A percentile compares a stretch with the other conserved stretches of the same genome.
Evolutionary conservation across 306 rosid species (phyloP).

Genomic region (Inga oerstediana): DNA sequence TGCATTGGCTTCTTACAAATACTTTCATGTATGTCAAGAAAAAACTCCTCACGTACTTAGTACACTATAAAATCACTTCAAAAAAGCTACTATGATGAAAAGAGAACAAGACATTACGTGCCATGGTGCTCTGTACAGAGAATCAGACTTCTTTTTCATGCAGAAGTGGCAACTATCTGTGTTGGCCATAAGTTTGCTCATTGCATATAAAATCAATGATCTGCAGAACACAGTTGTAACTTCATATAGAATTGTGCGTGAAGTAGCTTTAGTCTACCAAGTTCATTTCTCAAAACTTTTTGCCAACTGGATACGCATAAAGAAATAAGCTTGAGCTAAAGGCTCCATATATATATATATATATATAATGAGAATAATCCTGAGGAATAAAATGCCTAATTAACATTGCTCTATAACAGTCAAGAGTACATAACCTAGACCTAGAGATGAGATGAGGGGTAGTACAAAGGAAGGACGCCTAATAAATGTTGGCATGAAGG

Average conservation of each 20-base stretch:
- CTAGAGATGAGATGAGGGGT: not conserved
- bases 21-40: too few species aligned
- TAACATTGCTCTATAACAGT: not conserved
- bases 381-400: not conserved
- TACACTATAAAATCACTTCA: too few species aligned
- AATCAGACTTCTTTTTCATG: not conserved
- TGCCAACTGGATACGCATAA: constrained; percentile 10
- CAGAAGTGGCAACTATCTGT: not conserved
- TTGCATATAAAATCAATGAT: not conserved
- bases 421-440: not conserved
- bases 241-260: not conserved
- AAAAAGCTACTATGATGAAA: not conserved
- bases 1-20: too few species aligned
- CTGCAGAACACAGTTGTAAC: not conserved
- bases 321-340: constrained; percentile 4
- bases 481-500: not conserved
- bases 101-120: not conserved
- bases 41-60: too few species aligned
- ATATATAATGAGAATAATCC: constrained; percentile 3
- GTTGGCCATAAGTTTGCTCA: not conserved
- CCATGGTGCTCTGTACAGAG: not conserved
- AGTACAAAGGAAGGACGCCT: not conserved
- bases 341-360: not conserved
- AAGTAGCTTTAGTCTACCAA: not conserved
- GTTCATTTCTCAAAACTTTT: not conserved